Percentiles rank a stretch among this genome's conserved stretches.
Evolutionary conservation across 805 yeast genomes (phyloP).

Genomic region (Candida mattraensis): DNA sequence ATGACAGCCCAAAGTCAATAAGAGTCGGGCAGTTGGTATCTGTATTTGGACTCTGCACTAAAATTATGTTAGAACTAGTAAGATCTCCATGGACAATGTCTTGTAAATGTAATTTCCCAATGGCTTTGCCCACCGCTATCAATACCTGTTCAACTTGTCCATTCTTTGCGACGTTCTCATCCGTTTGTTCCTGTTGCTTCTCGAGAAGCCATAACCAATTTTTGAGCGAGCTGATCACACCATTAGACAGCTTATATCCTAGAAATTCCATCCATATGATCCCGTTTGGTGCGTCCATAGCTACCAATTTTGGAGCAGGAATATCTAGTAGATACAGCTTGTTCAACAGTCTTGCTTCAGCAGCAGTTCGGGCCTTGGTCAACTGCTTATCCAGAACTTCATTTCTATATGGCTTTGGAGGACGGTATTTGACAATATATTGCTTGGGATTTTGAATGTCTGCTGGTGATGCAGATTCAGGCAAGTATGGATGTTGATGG

Average conservation of each 20-base stretch:
- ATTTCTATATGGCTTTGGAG: slow-evolving; percentile 88
- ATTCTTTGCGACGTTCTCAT: slow-evolving; percentile 25
- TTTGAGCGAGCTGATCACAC: slow-evolving; percentile 61
- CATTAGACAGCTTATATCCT: slow-evolving; percentile 55
- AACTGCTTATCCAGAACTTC: slow-evolving; percentile 73
- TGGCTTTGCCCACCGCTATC: slow-evolving; percentile 57
- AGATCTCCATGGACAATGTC: slow-evolving; percentile 93
- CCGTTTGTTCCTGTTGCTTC: slow-evolving; percentile 24
- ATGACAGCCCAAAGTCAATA: slow-evolving; percentile 91
- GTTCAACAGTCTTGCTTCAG: slow-evolving; percentile 78
- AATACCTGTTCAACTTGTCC: slow-evolving; percentile 46
- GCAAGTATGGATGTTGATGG: slow-evolving; percentile 63
- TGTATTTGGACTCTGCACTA: slow-evolving; percentile 33
- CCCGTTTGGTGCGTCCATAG: slow-evolving; percentile 76
- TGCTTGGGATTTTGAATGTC: slow-evolving; percentile 29
- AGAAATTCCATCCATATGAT: slow-evolving; percentile 85
- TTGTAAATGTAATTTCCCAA: slow-evolving; percentile 69
- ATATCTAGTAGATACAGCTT: slow-evolving; percentile 56
- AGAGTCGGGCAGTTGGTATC: slow-evolving; percentile 47
- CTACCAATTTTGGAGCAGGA: slow-evolving; percentile 69
- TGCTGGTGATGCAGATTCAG: slow-evolving; percentile 29
- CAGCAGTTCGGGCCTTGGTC: slow-evolving; percentile 76
- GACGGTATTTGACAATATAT: slow-evolving; percentile 80
- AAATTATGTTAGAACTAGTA: slow-evolving; percentile 82
- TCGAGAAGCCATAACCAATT: slow-evolving; percentile 71